Percentiles rank a stretch among this genome's conserved stretches.
Conservation (phyloP, 2,329 filamentous ascomycete genomes). For the Fusarium foetens region DNA sequence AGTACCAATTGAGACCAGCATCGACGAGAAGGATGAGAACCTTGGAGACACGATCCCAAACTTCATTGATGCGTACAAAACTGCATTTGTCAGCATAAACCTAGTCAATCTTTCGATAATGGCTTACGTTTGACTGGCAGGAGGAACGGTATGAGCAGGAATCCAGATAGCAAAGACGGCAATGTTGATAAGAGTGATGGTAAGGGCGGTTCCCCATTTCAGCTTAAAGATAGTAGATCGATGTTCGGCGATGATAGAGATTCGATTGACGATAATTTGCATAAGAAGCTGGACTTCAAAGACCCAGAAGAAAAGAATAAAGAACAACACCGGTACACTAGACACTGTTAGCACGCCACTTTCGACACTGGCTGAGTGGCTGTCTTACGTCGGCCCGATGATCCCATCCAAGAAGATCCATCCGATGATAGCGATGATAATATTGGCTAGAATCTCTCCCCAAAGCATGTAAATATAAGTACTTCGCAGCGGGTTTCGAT, state of each 20-base stretch:
- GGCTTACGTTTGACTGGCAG: slow-evolving; percentile 50
- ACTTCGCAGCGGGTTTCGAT: slow-evolving; percentile 48
- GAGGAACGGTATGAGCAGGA: slow-evolving; percentile 55
- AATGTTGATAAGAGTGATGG: slow-evolving; percentile 62
- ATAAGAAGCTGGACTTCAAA: slow-evolving; percentile 61
- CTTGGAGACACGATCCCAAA: slow-evolving; percentile 65
- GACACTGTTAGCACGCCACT: neutral
- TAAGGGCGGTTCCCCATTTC: slow-evolving; percentile 58
- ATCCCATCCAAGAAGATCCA: slow-evolving; percentile 53
- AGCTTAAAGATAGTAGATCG: slow-evolving; percentile 51
- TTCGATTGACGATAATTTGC: slow-evolving; percentile 66
- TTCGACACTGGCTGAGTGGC: neutral
- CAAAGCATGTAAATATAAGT: slow-evolving; percentile 59
- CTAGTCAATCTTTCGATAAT: accelerated
- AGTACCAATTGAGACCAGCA: slow-evolving; percentile 62
- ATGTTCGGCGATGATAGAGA: slow-evolving; percentile 59
- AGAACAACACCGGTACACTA: slow-evolving; percentile 50
- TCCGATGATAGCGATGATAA: slow-evolving; percentile 51
- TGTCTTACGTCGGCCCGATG: slow-evolving; percentile 46
- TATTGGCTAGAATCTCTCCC: slow-evolving; percentile 55
- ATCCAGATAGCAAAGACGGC: slow-evolving; percentile 66
- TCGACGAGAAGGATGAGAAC: slow-evolving; percentile 62
- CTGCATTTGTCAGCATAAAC: slow-evolving; percentile 17
- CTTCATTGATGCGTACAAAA: slow-evolving; percentile 56
- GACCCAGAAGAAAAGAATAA: slow-evolving; percentile 54